Evolutionary conservation across 176 grass and related monocot genomes (phyloP).

Genomic region (Secale cereale): DNA sequence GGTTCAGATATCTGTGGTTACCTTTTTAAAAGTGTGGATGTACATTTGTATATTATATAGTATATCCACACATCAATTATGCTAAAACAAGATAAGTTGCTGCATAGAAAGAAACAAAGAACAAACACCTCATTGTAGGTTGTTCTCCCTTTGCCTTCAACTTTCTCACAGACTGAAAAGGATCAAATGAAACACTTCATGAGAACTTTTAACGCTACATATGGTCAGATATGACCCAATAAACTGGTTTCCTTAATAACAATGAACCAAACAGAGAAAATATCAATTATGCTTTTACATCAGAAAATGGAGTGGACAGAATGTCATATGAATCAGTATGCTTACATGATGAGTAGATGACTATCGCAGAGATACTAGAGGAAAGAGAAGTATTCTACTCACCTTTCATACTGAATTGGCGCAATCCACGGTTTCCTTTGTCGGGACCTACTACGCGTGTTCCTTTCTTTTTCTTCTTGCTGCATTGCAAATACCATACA

Average conservation of each 20-base stretch:
- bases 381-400: background rate
- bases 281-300: background rate
- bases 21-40: background rate
- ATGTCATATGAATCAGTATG: background rate
- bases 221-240: background rate
- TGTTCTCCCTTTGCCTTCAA: conserved; percentile 99
- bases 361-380: background rate
- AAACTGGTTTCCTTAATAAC: background rate
- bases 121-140: conserved; percentile 93
- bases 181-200: conserved; percentile 16
- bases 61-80: background rate
- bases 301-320: background rate
- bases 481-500: conserved; percentile 32
- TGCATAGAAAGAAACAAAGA: conserved; percentile 16
- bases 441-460: conserved; percentile 63
- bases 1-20: background rate
- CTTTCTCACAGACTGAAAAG: conserved; percentile 91
- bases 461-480: conserved; percentile 97
- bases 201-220: conserved; percentile 15
- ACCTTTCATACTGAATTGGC: conserved; percentile 99
- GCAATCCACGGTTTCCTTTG: conserved; percentile 92
- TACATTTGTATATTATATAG: conserved; percentile 7
- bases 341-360: conserved; percentile 8
- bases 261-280: conserved; percentile 1
- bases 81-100: conserved; percentile 1